Evolutionary conservation across 2,329 filamentous ascomycete genomes (phyloP).

Genomic region (Amauroascus niger): DNA sequence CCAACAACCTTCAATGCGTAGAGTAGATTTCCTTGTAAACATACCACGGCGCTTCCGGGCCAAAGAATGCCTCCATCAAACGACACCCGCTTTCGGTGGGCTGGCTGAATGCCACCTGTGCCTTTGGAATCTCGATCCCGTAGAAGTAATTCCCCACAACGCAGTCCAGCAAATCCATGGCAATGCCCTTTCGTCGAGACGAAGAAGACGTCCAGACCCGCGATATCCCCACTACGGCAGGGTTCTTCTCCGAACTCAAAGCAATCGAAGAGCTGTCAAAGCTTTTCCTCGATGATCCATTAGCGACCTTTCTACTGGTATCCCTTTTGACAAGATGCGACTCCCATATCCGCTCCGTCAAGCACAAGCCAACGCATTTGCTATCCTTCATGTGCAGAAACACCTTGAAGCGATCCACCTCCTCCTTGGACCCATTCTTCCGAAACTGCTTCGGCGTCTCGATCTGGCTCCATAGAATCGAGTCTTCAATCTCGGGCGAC

Average conservation of each 20-base stretch:
- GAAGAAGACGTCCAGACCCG: slow-evolving; percentile 55
- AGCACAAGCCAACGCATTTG: slow-evolving; percentile 53
- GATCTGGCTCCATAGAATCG: slow-evolving; percentile 47
- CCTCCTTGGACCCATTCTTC: slow-evolving; percentile 26
- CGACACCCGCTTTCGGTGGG: slow-evolving; percentile 53
- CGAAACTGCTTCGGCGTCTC: slow-evolving; percentile 32
- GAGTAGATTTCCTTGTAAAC: slow-evolving; percentile 44
- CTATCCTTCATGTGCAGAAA: slow-evolving; percentile 53
- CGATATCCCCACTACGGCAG: slow-evolving; percentile 52
- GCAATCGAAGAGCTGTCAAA: slow-evolving; percentile 37
- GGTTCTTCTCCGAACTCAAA: slow-evolving; percentile 34
- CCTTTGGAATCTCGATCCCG: slow-evolving; percentile 46
- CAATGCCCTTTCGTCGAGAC: slow-evolving; percentile 49
- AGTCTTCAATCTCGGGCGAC: slow-evolving; percentile 50
- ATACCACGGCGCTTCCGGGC: slow-evolving; percentile 47
- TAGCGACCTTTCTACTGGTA: neutral
- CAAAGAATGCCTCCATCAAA: slow-evolving; percentile 51
- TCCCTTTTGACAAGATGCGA: slow-evolving; percentile 42
- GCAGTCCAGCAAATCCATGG: slow-evolving; percentile 48
- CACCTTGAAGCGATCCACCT: slow-evolving; percentile 46
- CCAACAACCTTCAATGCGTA: too few species aligned
- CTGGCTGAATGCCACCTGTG: slow-evolving; percentile 53
- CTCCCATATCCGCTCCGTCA: slow-evolving; percentile 52
- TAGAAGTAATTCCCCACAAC: slow-evolving; percentile 48
- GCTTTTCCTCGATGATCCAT: slow-evolving; percentile 4